Evolutionary conservation across 176 grass and related monocot species (phyloP).

Genomic region (Rhynchospora pubera): DNA sequence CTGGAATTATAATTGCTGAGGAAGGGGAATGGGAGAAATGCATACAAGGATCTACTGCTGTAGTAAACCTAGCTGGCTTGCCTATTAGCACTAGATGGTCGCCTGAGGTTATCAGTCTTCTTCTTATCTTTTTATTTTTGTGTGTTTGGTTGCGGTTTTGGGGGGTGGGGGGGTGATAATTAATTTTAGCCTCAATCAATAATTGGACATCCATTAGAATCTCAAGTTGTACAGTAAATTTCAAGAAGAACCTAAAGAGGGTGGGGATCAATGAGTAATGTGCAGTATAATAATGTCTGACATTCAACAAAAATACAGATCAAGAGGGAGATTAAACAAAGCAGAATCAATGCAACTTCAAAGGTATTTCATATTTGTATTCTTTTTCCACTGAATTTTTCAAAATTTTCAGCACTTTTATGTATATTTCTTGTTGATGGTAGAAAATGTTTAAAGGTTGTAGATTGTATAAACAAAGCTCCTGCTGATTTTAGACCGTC

Average conservation of each 20-base stretch:
- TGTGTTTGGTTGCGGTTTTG: too few relatives aligned
- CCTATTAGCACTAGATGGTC: conserved; percentile 93
- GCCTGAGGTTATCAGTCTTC: conserved; percentile 42
- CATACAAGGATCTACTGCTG: conserved; percentile 49
- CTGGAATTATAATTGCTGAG: conserved; percentile 54
- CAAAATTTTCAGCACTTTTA: neutral
- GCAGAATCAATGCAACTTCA: conserved; percentile 67
- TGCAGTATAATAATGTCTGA: neutral
- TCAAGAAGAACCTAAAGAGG: neutral
- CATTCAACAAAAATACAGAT: conserved; percentile 28
- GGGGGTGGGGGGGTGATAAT: neutral
- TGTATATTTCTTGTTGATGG: neutral
- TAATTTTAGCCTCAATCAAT: neutral
- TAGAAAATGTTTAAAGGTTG: conserved; percentile 48
- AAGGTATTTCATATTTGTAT: conserved; percentile 33
- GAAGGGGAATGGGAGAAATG: conserved; percentile 61
- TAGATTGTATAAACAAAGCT: conserved; percentile 58
- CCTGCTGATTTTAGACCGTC: conserved; percentile 32
- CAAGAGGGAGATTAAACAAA: conserved; percentile 83
- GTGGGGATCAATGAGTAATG: neutral
- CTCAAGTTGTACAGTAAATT: neutral
- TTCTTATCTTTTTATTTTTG: neutral
- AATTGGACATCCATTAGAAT: neutral
- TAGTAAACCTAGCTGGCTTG: conserved; percentile 91
- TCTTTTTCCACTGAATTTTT: neutral